Evolutionary conservation across 2,329 filamentous ascomycete genomes (phyloP).

Genomic region (Trichophyton mentagrophytes): DNA sequence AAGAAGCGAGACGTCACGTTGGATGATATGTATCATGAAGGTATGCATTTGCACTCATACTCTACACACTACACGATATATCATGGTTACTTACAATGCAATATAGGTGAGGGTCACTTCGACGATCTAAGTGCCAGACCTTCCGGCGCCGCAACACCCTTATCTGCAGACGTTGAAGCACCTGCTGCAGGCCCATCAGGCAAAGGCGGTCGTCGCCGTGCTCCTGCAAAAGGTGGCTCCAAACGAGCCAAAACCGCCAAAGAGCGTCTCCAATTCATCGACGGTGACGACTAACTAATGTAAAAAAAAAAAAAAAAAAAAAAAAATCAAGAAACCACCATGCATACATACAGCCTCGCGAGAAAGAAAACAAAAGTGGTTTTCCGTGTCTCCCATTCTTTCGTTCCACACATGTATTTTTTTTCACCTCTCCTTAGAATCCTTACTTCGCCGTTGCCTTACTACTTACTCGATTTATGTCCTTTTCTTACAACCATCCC

Average conservation of each 20-base stretch:
- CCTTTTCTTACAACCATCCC: neutral
- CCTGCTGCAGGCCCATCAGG: constrained; percentile 26
- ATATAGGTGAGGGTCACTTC: constrained; percentile 84
- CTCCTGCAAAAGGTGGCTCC: constrained; percentile 44
- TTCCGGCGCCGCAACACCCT: constrained; percentile 74
- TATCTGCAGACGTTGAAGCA: constrained; percentile 37
- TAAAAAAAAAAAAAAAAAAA: neutral
- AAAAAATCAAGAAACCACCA: neutral
- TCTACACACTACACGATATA: neutral
- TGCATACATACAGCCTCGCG: constrained; percentile 31
- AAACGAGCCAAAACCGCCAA: constrained; percentile 51
- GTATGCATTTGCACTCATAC: constrained; percentile 45
- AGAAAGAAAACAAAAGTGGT: neutral
- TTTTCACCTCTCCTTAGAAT: neutral
- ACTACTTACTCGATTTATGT: neutral
- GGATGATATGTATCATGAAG: constrained; percentile 98
- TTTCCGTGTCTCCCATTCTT: neutral
- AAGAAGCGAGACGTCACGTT: constrained; percentile 50
- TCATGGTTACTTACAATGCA: constrained; percentile 11
- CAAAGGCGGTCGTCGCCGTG: constrained; percentile 42
- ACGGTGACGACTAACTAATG: constrained; percentile 11
- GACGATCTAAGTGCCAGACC: constrained; percentile 71
- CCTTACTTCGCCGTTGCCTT: neutral
- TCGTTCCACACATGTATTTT: neutral
- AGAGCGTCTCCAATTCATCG: constrained; percentile 24